These are phyloP conservation scores for Cucumis cinereus DNA, from an alignment of 306 rosid genomes.

Conservation along the genomic window DNA sequence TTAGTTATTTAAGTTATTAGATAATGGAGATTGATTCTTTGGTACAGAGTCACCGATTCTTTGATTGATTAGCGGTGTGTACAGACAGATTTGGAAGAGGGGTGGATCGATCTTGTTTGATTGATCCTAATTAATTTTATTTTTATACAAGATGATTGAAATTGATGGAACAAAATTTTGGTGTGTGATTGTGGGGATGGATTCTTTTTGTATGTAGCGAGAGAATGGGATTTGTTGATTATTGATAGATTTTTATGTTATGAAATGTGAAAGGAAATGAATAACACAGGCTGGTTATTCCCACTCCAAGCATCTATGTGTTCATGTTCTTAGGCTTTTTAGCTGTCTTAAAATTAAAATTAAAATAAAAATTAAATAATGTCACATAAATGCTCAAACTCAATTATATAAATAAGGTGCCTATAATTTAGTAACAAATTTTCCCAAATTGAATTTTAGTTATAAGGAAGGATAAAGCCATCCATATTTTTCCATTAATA, in stretches of 20 bases:
- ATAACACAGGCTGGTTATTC: constrained; percentile 4
- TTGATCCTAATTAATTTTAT: neutral
- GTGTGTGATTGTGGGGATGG: constrained; percentile 2
- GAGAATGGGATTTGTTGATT: neutral
- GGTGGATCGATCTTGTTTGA: neutral
- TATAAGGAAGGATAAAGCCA: neutral
- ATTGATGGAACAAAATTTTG: neutral
- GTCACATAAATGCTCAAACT: neutral
- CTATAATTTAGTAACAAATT: neutral
- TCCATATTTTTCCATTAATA: too few relatives aligned
- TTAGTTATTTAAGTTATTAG: constrained; percentile 39
- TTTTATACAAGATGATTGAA: neutral
- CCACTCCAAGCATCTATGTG: neutral
- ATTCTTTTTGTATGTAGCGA: neutral
- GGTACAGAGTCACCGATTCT: constrained; percentile 12
- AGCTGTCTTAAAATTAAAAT: neutral
- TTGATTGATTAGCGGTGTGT: constrained; percentile 27
- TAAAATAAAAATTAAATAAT: neutral
- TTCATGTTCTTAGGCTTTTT: neutral
- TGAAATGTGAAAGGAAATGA: neutral
- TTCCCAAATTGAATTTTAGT: neutral
- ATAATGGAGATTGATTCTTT: constrained; percentile 38
- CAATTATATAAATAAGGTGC: neutral
- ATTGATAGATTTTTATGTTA: neutral
- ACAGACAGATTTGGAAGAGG: constrained; percentile 23